These are phyloP conservation scores for Telopea speciosissima DNA, from an alignment of 177 flowering plant species.

Conservation along the genomic window DNA sequence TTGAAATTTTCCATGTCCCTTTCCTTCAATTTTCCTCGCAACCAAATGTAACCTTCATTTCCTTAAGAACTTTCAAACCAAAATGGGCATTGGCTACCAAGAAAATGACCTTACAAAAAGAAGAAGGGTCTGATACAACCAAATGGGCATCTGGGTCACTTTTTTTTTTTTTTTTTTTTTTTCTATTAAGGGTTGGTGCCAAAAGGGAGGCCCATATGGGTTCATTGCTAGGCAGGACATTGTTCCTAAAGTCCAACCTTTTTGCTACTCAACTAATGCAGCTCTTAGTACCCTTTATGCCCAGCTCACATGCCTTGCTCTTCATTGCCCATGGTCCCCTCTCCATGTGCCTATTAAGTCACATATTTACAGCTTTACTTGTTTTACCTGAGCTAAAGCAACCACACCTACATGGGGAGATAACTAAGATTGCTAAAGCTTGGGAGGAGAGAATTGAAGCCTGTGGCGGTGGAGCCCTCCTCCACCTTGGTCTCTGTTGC, in stretches of 20 bases:
- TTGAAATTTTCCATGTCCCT: too few relatives aligned
- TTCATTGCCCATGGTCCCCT: slow-evolving; percentile 17
- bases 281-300: neutral
- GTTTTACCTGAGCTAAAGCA: neutral
- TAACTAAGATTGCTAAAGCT: neutral
- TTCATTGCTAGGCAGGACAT: neutral
- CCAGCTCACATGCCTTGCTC: slow-evolving; percentile 5
- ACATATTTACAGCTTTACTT: slow-evolving; percentile 1
- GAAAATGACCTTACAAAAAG: too few relatives aligned
- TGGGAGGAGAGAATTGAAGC: neutral
- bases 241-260: neutral
- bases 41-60: too few relatives aligned
- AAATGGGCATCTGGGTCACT: too few relatives aligned
- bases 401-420: neutral
- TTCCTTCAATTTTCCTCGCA: too few relatives aligned
- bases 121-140: too few relatives aligned
- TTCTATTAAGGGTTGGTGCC: neutral
- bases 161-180: neutral
- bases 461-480: too few relatives aligned
- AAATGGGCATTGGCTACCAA: too few relatives aligned
- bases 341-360: slow-evolving; percentile 12
- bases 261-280: slow-evolving; percentile 5
- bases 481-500: neutral
- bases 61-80: too few relatives aligned
- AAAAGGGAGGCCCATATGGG: neutral